Conservation (phyloP, 371 early-diverging fungal species). For the Rhizopus delemar region DNA sequence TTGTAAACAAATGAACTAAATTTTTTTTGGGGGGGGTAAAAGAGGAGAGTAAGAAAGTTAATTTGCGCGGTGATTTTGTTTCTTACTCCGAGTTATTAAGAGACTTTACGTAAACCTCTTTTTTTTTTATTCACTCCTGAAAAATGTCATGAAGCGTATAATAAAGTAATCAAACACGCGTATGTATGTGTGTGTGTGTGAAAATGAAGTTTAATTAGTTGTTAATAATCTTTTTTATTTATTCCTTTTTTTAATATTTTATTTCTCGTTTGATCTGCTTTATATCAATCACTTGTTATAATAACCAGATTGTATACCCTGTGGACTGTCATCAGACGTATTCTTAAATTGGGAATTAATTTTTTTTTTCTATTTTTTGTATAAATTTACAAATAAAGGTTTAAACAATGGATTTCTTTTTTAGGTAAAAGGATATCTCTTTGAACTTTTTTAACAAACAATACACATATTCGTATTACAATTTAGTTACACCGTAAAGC, state of each 20-base stretch:
- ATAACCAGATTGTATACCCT: too few relatives aligned
- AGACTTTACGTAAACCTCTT: too few relatives aligned
- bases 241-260: too few relatives aligned
- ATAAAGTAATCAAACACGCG: too few relatives aligned
- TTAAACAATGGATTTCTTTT: neutral
- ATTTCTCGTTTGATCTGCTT: too few relatives aligned
- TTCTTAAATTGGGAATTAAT: neutral
- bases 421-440: neutral
- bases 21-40: neutral
- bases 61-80: constrained; percentile 19
- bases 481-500: neutral
- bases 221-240: too few relatives aligned
- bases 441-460: neutral
- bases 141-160: neutral
- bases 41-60: neutral
- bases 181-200: too few relatives aligned
- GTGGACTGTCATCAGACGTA: too few relatives aligned
- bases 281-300: too few relatives aligned
- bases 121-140: neutral
- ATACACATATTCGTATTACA: neutral
- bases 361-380: neutral
- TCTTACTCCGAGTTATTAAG: constrained; percentile 7
- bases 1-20: too few relatives aligned
- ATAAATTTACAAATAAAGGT: constrained; percentile 4
- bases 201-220: too few relatives aligned